Conservation (phyloP, 192 early-diverging fungal species). For the Backusella australiensis region DNA sequence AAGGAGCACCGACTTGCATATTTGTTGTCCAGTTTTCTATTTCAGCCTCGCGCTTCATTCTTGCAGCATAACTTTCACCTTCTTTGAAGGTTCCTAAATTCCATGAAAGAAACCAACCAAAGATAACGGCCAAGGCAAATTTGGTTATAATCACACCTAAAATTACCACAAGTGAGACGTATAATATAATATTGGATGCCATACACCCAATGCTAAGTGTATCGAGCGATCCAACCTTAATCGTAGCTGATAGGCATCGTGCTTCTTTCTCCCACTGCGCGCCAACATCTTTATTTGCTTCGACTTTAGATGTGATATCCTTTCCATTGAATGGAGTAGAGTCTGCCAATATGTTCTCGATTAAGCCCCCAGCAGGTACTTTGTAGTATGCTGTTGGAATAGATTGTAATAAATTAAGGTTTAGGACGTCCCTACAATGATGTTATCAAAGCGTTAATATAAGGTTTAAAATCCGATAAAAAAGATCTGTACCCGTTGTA, state of each 20-base stretch:
- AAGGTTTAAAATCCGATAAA: background rate
- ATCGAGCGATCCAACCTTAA: conserved; percentile 82
- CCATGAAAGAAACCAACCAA: conserved; percentile 80
- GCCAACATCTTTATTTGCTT: conserved; percentile 45
- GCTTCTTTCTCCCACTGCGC: conserved; percentile 45
- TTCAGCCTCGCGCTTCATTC: conserved; percentile 40
- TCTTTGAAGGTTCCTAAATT: conserved; percentile 72
- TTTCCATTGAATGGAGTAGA: conserved; percentile 33
- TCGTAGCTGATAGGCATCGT: conserved; percentile 70
- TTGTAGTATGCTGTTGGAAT: conserved; percentile 22
- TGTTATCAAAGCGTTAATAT: conserved; percentile 10
- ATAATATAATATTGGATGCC: conserved; percentile 74
- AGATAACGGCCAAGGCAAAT: conserved; percentile 76
- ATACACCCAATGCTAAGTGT: conserved; percentile 78
- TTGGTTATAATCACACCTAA: conserved; percentile 63
- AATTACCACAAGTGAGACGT: conserved; percentile 72
- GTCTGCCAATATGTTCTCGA: conserved; percentile 15
- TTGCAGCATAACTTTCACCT: conserved; percentile 51
- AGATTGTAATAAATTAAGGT: conserved; percentile 30
- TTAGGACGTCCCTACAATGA: conserved; percentile 32
- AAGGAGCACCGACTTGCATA: conserved; percentile 40
- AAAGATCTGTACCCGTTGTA: conserved; percentile 53
- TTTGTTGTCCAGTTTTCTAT: conserved; percentile 39
- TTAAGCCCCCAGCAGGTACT: conserved; percentile 24
- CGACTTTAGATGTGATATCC: conserved; percentile 52